A percentile compares a stretch with the other conserved stretches of the same genome.
These are phyloP conservation scores for Theobroma grandiflorum DNA, from an alignment of 441 rosid species.

Conservation along the genomic window DNA sequence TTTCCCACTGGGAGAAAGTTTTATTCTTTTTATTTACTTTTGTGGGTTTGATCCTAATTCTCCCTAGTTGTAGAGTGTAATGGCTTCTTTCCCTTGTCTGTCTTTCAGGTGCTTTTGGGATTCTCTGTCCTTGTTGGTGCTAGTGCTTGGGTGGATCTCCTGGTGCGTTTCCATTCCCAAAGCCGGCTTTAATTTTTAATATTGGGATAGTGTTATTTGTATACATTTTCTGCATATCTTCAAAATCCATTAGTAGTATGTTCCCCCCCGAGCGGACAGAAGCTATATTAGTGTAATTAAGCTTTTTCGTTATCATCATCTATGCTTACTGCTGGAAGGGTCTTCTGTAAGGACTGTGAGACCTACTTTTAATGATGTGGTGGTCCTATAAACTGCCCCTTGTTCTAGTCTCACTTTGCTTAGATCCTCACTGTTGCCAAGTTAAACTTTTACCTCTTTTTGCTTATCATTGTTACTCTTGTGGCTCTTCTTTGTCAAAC, in stretches of 20 bases:
- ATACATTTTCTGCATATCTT: too few relatives aligned
- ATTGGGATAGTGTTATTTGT: too few relatives aligned
- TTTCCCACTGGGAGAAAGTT: neutral
- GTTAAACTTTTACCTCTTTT: neutral
- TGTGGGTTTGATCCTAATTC: neutral
- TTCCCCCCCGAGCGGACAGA: too few relatives aligned
- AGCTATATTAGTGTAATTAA: neutral
- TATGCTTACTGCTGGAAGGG: neutral
- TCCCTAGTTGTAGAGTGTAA: slow-evolving; percentile 2
- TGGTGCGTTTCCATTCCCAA: slow-evolving; percentile 55
- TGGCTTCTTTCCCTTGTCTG: neutral
- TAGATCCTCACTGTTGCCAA: neutral
- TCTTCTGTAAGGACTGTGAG: neutral
- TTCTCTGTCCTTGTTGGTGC: slow-evolving; percentile 98
- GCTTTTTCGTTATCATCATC: neutral
- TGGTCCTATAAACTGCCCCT: neutral
- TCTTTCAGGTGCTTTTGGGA: slow-evolving; percentile 88
- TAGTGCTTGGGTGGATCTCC: slow-evolving; percentile 96
- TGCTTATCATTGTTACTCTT: slow-evolving; percentile 1
- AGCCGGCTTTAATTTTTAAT: too few relatives aligned
- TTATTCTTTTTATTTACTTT: neutral
- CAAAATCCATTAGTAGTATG: too few relatives aligned
- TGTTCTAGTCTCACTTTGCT: slow-evolving; percentile 15
- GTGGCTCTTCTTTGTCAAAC: slow-evolving; percentile 10
- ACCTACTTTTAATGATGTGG: neutral